These are phyloP conservation scores for Picochlorum sp. DNA, from an alignment of 139 green algal species.

Conservation along the genomic window DNA sequence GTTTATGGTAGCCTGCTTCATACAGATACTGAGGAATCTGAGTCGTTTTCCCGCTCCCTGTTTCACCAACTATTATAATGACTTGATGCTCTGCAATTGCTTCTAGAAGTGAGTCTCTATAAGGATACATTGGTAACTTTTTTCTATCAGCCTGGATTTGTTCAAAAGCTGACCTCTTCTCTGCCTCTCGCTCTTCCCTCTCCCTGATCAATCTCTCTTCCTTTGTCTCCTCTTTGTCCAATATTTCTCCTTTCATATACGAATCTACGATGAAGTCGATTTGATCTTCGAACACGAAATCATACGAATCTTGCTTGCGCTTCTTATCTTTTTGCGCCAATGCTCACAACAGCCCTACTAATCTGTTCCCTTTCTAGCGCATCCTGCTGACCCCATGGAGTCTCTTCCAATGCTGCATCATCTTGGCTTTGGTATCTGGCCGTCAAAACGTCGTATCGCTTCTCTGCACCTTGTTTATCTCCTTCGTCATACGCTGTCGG, in stretches of 20 bases:
- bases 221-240: conserved; percentile 31
- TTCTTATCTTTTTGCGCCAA: conserved; percentile 43
- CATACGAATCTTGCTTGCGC: conserved; percentile 44
- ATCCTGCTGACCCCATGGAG: conserved; percentile 78
- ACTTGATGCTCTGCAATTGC: conserved; percentile 84
- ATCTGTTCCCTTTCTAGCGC: conserved; percentile 87
- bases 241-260: conserved; percentile 42
- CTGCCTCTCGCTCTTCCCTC: conserved; percentile 29
- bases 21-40: conserved; percentile 97
- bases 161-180: conserved; percentile 52
- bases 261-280: conserved; percentile 88
- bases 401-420: conserved; percentile 17
- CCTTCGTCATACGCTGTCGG: conserved; percentile 70
- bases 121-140: conserved; percentile 82
- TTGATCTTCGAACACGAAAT: conserved; percentile 90
- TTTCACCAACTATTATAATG: conserved; percentile 95
- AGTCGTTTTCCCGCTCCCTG: conserved; percentile 87
- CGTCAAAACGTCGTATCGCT: conserved; percentile 59
- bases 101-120: conserved; percentile 58
- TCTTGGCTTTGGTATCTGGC: conserved; percentile 44
- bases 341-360: conserved; percentile 43
- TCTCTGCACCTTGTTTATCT: conserved; percentile 18
- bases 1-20: conserved; percentile 88
- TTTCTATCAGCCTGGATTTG: conserved; percentile 62
- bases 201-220: conserved; percentile 44